Base-by-base conservation (phyloP, 108 stramenopile species). In the Mediolabrus comicus region DNA sequence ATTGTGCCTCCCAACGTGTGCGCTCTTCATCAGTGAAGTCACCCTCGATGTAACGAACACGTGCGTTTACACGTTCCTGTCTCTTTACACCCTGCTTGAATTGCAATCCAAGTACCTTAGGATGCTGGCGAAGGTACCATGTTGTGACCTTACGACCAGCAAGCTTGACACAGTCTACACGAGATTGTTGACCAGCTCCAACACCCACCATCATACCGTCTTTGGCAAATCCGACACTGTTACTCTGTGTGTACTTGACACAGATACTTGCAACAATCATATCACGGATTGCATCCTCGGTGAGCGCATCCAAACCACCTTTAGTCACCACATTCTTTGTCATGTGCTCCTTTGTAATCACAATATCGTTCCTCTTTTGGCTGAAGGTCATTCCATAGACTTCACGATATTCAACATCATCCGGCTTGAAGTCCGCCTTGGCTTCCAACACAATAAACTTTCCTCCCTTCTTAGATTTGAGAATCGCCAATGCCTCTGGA, bases 171-270 rank as follows among this genome's bases (percentile, higher is more conserved):
- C 99, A 99, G 76, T 99, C 99, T 1, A 99, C 99, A 39, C 99
- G 95, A 68, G 89, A 91, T 86, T 99, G 99, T 80, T 99, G 99
- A 17, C 99, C 99, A 27, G 99, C 99, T 28, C 99, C 99, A n/a
- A 99, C 96, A 22, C 99, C 99, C 19, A 99, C 94, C 97, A 99
- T 97, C 95, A 97, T 97, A 31, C 99, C 99, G 65, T 92, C 84
- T 77, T 88, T 91, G 69, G 97, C 95, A 72, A 96, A 99, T 3
- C 97, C 98, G 6, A 99, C 97, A 3, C 88, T 90, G 80, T 99
- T 99, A 67, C 75, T 79, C 83, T 99, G 99, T 11, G 99, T 99
- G 87, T 99, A 99, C 87, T 99, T 99, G 86, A 97, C 69, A 56
- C 97, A 92, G 67, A 98, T 98, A 34, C 92, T 91, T 16, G 98